Percentiles rank a stretch among this genome's conserved stretches.
These are phyloP conservation scores for Selaginella moellendorffii DNA, from an alignment of 75 land plant species.

Conservation along the genomic window DNA sequence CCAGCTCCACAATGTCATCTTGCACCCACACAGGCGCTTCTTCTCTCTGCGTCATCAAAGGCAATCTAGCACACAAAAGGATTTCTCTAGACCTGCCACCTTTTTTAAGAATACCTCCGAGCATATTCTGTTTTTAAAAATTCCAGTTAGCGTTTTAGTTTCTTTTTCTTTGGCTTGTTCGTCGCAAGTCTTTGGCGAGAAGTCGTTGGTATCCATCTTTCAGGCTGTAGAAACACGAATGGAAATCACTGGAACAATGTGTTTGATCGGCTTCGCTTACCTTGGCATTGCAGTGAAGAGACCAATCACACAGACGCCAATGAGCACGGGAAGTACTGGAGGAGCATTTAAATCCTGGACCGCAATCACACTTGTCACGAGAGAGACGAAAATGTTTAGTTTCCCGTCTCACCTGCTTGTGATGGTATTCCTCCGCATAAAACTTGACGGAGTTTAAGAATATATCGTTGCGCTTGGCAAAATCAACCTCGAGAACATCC, in stretches of 20 bases:
- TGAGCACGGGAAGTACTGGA: constrained; percentile 65
- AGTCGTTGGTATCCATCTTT: constrained; percentile 52
- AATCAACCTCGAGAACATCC: too few species aligned
- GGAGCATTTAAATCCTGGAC: constrained; percentile 70
- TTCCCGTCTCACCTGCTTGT: constrained; percentile 46
- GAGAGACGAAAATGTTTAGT: constrained; percentile 2
- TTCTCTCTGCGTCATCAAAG: too few species aligned
- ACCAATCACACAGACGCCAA: constrained; percentile 62
- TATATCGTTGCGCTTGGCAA: too few species aligned
- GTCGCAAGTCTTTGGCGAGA: too few species aligned
- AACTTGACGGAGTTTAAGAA: constrained; percentile 58
- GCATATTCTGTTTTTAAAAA: too few species aligned
- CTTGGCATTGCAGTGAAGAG: constrained; percentile 73
- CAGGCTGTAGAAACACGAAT: constrained; percentile 26
- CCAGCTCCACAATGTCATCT: too few species aligned
- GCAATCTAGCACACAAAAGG: too few species aligned
- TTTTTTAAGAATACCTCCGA: too few species aligned
- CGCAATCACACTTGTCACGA: neutral
- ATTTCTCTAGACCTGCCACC: too few species aligned
- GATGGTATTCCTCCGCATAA: constrained; percentile 43
- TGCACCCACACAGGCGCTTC: too few species aligned
- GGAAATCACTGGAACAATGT: neutral
- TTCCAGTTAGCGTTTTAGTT: too few species aligned
- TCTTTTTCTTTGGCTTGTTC: too few species aligned
- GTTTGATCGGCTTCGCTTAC: constrained; percentile 13